phyloP scores from a whole-genome alignment of 2,329 filamentous ascomycete genomes.

The Aspergillus novofumigatus region DNA sequence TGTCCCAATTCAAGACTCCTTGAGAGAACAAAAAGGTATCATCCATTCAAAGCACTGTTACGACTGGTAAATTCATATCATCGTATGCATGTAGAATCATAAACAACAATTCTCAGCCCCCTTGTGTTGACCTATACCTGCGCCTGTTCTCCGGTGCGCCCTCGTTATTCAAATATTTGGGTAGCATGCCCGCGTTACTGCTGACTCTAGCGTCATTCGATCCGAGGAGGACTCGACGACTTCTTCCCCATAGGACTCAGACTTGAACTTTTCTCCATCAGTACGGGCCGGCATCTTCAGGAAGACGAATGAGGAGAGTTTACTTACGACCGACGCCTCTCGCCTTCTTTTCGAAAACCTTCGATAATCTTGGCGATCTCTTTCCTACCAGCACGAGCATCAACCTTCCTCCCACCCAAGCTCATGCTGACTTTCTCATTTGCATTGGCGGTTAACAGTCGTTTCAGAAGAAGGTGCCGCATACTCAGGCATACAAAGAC shows the following conservation, averaged over 20 bases:
- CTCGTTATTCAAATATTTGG: not conserved
- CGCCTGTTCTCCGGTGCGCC: not conserved
- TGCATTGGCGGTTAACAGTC: conserved; percentile 72
- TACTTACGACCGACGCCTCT: conserved; percentile 74
- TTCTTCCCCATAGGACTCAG: conserved; percentile 21
- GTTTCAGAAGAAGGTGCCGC: conserved; percentile 84
- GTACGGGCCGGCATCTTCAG: not conserved
- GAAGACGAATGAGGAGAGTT: not conserved
- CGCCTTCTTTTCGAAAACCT: conserved; percentile 77
- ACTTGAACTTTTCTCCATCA: conserved; percentile 12
- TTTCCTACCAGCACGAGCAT: conserved; percentile 74
- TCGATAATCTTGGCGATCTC: conserved; percentile 92
- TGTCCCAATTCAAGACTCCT: not conserved
- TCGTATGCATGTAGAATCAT: not conserved
- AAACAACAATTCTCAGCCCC: not conserved
- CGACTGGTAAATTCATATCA: not conserved
- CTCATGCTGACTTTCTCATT: conserved; percentile 92
- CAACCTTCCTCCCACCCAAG: conserved; percentile 77
- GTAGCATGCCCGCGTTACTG: not conserved
- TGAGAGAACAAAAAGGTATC: not conserved
- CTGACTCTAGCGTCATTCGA: conserved; percentile 11
- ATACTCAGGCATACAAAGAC: conserved; percentile 95
- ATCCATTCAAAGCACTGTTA: not conserved
- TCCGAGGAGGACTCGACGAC: conserved; percentile 20
- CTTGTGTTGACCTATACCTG: not conserved